Evolutionary conservation across 345 rosid species (phyloP), one percentile per base, ranked within the genome.

Genomic region (Eucalyptus sideroxylon): DNA sequence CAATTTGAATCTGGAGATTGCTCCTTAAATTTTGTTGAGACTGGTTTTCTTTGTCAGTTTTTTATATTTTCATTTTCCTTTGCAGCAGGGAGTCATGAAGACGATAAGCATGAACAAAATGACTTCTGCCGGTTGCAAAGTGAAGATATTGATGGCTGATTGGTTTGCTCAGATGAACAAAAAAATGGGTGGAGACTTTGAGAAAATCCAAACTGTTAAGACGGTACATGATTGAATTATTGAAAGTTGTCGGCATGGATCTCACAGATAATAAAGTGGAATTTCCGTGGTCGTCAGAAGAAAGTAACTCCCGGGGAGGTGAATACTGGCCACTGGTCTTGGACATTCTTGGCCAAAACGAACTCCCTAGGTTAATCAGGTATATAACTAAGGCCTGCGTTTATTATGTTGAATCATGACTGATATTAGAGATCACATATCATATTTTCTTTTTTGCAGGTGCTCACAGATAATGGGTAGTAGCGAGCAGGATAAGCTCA

Each of bases 141-240:
- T 98, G 88, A 97, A 96, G 88, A 95, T 98, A 7, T 98, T 97
- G 99, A 94, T 98, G 87, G 99, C 98, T 11, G 99, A 98, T 89
- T 98, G 99, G 99, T 98, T 96, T 96, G 99, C 99, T 16, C 96
- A 95, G 88, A 89, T 97, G 87, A 97, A 97, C 90, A 96, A 96
- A 93, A 97, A 96, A 93, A 94, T 95, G 98, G 99, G 95, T 1
- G 98, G 97, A 59, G 98, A 96, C 89, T 89, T 94, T 94, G 94
- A 95, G 93, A 95, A 96, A 87, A 96, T 97, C 86, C 93, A 91
- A 90, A 91, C 94, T 6, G 93, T 97, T 51, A 97, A 97, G 99
- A 37, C 93, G 62, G 19, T 96, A 96, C 53, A 88, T 95, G 89
- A 94, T 94, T 88, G 97, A 97, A 93, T 92, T 95, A 89, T 96